Conservation (phyloP, 202 grass and related monocot species). For the Carex sylvatica region DNA sequence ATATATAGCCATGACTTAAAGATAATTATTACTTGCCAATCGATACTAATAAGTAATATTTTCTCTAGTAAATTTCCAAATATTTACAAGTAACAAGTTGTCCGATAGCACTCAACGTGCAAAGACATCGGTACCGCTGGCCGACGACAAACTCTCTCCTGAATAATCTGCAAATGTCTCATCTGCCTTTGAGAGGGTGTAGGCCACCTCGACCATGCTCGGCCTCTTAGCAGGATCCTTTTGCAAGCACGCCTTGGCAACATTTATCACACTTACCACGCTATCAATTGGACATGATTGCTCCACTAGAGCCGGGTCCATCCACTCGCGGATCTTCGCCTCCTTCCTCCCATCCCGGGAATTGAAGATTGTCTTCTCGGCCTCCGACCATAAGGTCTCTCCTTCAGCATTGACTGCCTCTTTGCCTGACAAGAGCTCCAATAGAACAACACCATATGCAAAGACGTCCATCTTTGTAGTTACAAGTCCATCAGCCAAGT, state of each 20-base stretch:
- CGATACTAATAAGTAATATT: neutral
- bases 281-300: slow-evolving; percentile 73
- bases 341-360: slow-evolving; percentile 39
- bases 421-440: slow-evolving; percentile 76
- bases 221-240: slow-evolving; percentile 75
- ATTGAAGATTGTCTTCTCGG: slow-evolving; percentile 53
- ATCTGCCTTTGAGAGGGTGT: slow-evolving; percentile 81
- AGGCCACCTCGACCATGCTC: slow-evolving; percentile 89
- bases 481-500: slow-evolving; percentile 82
- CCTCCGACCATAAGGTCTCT: slow-evolving; percentile 69
- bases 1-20: neutral
- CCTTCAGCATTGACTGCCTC: slow-evolving; percentile 54
- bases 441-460: slow-evolving; percentile 87
- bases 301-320: slow-evolving; percentile 63
- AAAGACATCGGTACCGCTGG: slow-evolving; percentile 33
- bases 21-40: neutral
- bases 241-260: slow-evolving; percentile 71
- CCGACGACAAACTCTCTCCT: slow-evolving; percentile 46
- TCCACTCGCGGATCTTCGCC: slow-evolving; percentile 50
- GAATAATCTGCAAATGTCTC: slow-evolving; percentile 71
- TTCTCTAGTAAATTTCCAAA: slow-evolving; percentile 1
- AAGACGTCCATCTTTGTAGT: slow-evolving; percentile 98
- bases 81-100: neutral
- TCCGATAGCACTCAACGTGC: slow-evolving; percentile 38
- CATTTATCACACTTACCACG: slow-evolving; percentile 50